Evolutionary conservation across 2,329 filamentous ascomycete genomes (phyloP), one percentile per base, ranked within the genome.

Genomic region (Botrytis sinoallii): DNA sequence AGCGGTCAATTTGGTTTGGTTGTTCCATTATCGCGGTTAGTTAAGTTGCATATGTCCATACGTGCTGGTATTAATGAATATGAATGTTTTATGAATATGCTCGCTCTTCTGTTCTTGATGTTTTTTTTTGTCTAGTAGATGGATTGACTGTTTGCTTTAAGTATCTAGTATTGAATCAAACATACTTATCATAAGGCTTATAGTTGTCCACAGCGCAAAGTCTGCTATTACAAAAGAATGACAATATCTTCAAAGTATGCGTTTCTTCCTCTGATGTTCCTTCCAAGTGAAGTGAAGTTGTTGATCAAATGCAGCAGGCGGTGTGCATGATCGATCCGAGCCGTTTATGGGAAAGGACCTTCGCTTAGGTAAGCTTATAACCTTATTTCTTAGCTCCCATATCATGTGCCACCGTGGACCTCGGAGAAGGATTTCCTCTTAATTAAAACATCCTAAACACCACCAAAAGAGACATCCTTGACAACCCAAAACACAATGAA

Each of bases 401-500:
- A 57, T 69, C 66, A 69, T 69, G 66, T 69, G 66, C 18, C 52
- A 57, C 66, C 66, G 6, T 57, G 66, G 29, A 69, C 48, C 38
- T 69, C 66, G 66, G 35, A 69, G 66, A 69, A 69, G 66, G 66
- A 57, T 57, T 69, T 57, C 66, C 66, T 69, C n/a, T 42, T 44
- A 32, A 69, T 32, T 25, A 42, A 42, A 68, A 69, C 48, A 57
- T 35, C 25, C 48, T 55, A 57, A 55, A 70, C 68, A 63, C 68
- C 35, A 70, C 40, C 55, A 38, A 63, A 70, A 68, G 40, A 44
- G n/a, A 42, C 8, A 68, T 68, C n/a, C n/a, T 69, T 69, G 48
- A 69, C 66, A 57, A 57, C 14, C n/a, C 10, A 69, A 57, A 69
- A 57, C 66, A 73, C 64, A 35, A 73, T 73, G 71, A 73, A 73